phyloP scores from a whole-genome alignment of 176 grass and related monocot species.

The Carex kokanica region DNA sequence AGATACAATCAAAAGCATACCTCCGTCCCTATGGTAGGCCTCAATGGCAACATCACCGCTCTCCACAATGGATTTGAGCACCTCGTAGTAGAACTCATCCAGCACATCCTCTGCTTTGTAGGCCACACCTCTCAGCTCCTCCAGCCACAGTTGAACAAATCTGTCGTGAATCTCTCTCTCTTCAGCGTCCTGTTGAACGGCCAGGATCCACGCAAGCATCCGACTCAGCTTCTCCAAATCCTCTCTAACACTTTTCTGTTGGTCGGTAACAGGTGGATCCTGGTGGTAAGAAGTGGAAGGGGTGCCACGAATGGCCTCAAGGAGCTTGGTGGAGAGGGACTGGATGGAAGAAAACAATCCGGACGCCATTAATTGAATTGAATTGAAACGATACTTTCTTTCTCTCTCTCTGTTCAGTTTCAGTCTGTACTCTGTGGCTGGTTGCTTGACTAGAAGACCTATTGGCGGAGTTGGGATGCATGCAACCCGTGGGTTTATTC shows the following conservation, averaged over 20 bases:
- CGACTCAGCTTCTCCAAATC: conserved; percentile 7
- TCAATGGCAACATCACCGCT: not conserved
- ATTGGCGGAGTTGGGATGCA: no score
- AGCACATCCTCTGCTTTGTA: not conserved
- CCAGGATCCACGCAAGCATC: not conserved
- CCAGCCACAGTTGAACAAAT: not conserved
- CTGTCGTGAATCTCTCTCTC: not conserved
- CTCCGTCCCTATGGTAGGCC: not conserved
- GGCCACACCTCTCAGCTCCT: not conserved
- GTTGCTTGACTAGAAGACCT: no score
- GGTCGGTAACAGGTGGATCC: not conserved
- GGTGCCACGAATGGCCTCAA: not conserved
- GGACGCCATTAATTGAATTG: not conserved
- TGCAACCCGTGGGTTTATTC: no score
- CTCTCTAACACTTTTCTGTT: not conserved
- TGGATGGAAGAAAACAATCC: not conserved
- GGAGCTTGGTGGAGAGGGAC: not conserved
- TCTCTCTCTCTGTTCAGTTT: not conserved
- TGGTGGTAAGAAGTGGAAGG: not conserved
- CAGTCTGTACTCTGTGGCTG: no score
- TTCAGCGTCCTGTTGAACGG: not conserved
- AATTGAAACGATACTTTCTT: not conserved
- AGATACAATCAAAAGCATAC: no score
- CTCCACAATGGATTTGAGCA: not conserved
- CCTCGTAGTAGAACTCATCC: not conserved